Evolutionary conservation across 257 asterid species (phyloP).

Genomic region (Solanum pinnatisectum): DNA sequence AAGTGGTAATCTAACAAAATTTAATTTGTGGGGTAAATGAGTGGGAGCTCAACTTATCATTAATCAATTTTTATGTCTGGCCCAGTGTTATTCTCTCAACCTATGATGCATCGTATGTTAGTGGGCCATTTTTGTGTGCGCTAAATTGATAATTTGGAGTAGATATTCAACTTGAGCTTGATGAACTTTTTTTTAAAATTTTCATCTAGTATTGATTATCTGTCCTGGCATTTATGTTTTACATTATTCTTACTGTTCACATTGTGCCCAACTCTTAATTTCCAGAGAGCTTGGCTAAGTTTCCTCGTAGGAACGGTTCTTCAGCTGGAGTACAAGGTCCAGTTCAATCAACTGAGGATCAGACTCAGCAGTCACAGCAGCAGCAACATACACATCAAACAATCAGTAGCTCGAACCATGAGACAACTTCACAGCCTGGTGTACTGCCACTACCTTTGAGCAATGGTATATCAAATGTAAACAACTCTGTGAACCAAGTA

Average conservation of each 20-base stretch:
- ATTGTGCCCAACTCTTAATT: background rate
- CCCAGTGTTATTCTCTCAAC: background rate
- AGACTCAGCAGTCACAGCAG: slow-evolving; percentile 15
- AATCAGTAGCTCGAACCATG: slow-evolving; percentile 30
- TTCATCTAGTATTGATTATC: background rate
- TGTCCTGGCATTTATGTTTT: background rate
- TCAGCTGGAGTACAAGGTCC: slow-evolving; percentile 51
- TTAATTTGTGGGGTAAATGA: background rate
- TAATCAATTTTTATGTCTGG: background rate
- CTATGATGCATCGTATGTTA: background rate
- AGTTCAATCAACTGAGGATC: slow-evolving; percentile 50
- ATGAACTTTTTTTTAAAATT: background rate
- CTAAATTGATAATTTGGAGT: background rate
- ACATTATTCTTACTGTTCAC: background rate
- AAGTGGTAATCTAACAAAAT: background rate
- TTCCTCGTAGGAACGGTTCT: slow-evolving; percentile 58
- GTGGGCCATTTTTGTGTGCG: background rate
- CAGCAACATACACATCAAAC: slow-evolving; percentile 5
- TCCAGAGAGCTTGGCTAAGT: slow-evolving; percentile 87
- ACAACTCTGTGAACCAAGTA: slow-evolving; percentile 25
- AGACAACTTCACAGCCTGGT: slow-evolving; percentile 29
- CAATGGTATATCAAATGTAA: slow-evolving; percentile 34
- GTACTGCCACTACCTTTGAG: slow-evolving; percentile 37
- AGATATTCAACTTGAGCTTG: background rate
- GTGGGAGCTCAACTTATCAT: background rate